Evolutionary conservation across 2,329 filamentous ascomycete species (phyloP).

Genomic region (Coleophoma cylindrospora): DNA sequence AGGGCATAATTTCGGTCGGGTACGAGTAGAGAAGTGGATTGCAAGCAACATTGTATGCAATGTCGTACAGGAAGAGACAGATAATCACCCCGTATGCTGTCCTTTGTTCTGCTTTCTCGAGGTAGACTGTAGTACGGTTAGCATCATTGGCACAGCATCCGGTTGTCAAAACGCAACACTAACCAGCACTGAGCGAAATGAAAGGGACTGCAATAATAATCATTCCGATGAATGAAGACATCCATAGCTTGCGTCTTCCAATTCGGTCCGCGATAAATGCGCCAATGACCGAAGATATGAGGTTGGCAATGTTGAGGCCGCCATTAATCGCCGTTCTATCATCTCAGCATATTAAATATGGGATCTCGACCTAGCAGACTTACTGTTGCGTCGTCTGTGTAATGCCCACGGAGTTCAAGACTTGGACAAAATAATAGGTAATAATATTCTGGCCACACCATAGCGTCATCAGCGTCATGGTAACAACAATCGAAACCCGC

Average conservation of each 20-base stretch:
- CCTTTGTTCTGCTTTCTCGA: not conserved
- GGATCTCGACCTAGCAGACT: not conserved
- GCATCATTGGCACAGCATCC: no score
- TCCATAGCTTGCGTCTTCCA: conserved; percentile 8
- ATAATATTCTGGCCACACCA: conserved; percentile 1
- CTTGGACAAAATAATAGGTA: not conserved
- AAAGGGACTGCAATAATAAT: conserved; percentile 1
- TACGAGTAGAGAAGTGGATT: conserved; percentile 31
- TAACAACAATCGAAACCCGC: not conserved
- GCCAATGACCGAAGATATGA: not conserved
- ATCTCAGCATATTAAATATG: not conserved
- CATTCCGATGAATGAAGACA: conserved; percentile 8
- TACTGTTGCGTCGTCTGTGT: not conserved
- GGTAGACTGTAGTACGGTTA: not conserved
- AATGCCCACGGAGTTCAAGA: not conserved
- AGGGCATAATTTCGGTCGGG: conserved; percentile 58
- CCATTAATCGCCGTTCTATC: conserved; percentile 7
- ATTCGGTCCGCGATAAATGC: conserved; percentile 4
- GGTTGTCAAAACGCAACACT: not conserved
- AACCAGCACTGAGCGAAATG: not conserved
- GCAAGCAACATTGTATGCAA: not conserved
- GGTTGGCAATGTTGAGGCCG: conserved; percentile 1
- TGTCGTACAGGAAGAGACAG: not conserved
- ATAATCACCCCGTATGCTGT: not conserved
- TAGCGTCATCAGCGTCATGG: not conserved